phyloP scores from a whole-genome alignment of 2,329 filamentous ascomycete genomes.

The Nannizzia gypsea region DNA sequence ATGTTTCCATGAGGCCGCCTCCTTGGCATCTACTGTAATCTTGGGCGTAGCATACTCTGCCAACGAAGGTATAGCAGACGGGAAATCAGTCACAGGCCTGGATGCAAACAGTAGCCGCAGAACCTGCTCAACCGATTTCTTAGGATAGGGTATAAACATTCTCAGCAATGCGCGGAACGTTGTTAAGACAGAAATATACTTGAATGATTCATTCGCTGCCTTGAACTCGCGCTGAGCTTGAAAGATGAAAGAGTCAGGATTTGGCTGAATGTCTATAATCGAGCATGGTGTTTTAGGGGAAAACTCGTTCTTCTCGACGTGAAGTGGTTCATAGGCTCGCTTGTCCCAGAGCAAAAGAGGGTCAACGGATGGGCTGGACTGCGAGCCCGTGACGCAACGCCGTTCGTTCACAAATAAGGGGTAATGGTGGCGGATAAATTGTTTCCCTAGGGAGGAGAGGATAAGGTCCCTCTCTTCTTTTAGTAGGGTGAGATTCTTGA shows the following conservation, averaged over 20 bases:
- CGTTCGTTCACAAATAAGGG: not conserved
- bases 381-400: not conserved
- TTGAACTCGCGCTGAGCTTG: slow-evolving; percentile 16
- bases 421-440: not conserved
- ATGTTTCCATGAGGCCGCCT: not conserved
- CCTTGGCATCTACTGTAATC: not conserved
- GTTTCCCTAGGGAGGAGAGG: not conserved
- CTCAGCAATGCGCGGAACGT: slow-evolving; percentile 19
- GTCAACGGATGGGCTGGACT: slow-evolving; percentile 21
- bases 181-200: slow-evolving; percentile 19
- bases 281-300: slow-evolving; percentile 43
- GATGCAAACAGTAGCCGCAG: slow-evolving; percentile 22
- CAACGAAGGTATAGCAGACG: slow-evolving; percentile 25
- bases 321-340: slow-evolving; percentile 58
- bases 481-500: not conserved
- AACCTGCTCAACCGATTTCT: slow-evolving; percentile 18
- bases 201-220: slow-evolving; percentile 10
- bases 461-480: not conserved
- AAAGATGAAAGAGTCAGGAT: slow-evolving; percentile 19
- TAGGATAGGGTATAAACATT: slow-evolving; percentile 15
- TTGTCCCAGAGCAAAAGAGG: slow-evolving; percentile 56
- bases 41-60: slow-evolving; percentile 17
- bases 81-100: slow-evolving; percentile 21
- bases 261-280: slow-evolving; percentile 26
- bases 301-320: slow-evolving; percentile 48